phyloP scores from a whole-genome alignment of 2,329 filamentous ascomycete genomes.

The Fusarium bactridioides region DNA sequence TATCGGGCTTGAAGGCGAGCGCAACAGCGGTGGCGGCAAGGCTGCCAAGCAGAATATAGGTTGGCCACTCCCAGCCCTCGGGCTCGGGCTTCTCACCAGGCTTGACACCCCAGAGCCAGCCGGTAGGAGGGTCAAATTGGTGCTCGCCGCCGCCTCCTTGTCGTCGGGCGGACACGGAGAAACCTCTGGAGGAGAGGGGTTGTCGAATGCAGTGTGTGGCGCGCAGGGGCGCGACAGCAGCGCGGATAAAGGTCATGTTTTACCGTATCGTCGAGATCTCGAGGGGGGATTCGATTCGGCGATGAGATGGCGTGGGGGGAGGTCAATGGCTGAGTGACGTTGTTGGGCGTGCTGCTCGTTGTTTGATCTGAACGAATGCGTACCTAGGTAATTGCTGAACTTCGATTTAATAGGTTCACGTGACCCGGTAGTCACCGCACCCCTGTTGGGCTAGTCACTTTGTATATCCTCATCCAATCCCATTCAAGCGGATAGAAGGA shows the following conservation, averaged over 20 bases:
- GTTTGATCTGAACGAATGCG: constrained; percentile 30
- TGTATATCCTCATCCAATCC: neutral
- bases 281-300: constrained; percentile 30
- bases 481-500: constrained; percentile 1
- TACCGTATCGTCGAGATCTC: constrained; percentile 28
- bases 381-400: constrained; percentile 36
- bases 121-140: constrained; percentile 87
- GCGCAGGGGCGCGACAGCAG: constrained; percentile 48
- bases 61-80: constrained; percentile 94
- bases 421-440: constrained; percentile 12
- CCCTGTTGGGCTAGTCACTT: neutral
- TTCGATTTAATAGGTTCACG: constrained; percentile 37
- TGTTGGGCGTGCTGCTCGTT: constrained; percentile 35
- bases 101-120: constrained; percentile 94
- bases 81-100: constrained; percentile 95
- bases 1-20: constrained; percentile 97
- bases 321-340: constrained; percentile 43
- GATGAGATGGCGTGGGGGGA: constrained; percentile 33
- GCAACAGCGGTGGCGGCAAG: constrained; percentile 77
- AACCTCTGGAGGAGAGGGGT: constrained; percentile 47
- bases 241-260: constrained; percentile 49
- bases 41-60: constrained; percentile 84
- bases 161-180: constrained; percentile 56
- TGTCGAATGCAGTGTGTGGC: constrained; percentile 50
- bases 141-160: constrained; percentile 61